These are phyloP conservation scores for Zasmidium citrigriseum DNA, from an alignment of 2,329 filamentous ascomycete genomes.

Conservation along the genomic window DNA sequence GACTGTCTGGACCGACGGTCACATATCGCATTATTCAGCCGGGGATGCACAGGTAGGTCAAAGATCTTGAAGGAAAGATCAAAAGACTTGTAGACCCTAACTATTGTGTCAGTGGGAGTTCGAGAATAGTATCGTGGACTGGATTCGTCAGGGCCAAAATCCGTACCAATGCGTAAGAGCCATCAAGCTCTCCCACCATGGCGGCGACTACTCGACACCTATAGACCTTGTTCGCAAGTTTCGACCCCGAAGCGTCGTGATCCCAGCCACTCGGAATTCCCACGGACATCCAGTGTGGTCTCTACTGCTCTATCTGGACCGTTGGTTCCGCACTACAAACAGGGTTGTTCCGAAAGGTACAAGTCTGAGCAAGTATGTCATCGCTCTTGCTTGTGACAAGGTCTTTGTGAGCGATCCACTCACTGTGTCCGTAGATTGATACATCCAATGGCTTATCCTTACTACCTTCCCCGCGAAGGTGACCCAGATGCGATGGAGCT, in stretches of 20 bases:
- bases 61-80: background rate
- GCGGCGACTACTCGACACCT: background rate
- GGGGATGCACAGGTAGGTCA: slow-evolving; percentile 5
- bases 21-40: slow-evolving; percentile 7
- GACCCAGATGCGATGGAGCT: background rate
- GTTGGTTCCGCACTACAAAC: no score
- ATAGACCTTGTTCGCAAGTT: background rate
- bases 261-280: background rate
- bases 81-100: background rate
- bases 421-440: background rate
- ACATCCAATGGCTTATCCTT: background rate
- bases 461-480: no score
- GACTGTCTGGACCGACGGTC: slow-evolving; percentile 5
- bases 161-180: background rate
- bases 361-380: background rate
- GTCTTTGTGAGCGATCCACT: background rate
- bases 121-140: background rate
- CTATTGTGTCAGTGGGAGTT: background rate
- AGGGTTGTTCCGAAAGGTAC: background rate
- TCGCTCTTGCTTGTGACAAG: background rate
- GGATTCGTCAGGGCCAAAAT: background rate
- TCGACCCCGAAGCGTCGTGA: background rate
- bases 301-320: background rate
- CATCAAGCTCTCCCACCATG: background rate
- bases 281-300: background rate